Conservation (phyloP, 1,284 basidiomycete species). For the Irpex rosettiformis region DNA sequence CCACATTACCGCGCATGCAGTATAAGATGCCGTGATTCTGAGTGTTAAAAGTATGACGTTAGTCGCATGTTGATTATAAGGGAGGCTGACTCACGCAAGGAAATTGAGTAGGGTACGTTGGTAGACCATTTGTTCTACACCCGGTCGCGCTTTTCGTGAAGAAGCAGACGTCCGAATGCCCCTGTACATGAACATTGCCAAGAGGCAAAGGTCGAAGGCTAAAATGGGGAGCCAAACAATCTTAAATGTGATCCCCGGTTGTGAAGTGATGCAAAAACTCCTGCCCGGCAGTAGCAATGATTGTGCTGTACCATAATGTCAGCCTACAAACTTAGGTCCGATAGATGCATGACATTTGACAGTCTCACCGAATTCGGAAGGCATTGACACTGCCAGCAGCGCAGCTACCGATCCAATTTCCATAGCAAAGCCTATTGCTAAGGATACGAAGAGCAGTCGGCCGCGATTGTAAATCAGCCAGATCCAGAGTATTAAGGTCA, state of each 20-base stretch:
- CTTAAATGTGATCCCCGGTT: conserved; percentile 15
- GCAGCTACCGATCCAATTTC: conserved; percentile 18
- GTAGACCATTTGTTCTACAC: conserved; percentile 25
- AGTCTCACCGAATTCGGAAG: conserved; percentile 15
- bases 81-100: conserved; percentile 20
- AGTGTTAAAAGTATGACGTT: background rate
- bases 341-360: too few relatives aligned
- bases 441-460: conserved; percentile 17
- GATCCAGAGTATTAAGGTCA: conserved; percentile 25
- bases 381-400: conserved; percentile 14
- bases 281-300: conserved; percentile 14
- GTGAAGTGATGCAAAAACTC: conserved; percentile 19
- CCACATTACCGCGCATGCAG: conserved; percentile 25
- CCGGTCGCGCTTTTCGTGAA: conserved; percentile 9
- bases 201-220: conserved; percentile 19
- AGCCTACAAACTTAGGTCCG: too few relatives aligned
- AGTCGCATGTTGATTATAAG: background rate
- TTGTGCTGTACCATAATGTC: conserved; percentile 9
- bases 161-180: conserved; percentile 13
- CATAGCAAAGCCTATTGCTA: conserved; percentile 17
- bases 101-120: conserved; percentile 25
- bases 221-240: conserved; percentile 26
- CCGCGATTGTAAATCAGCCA: conserved; percentile 25
- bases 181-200: conserved; percentile 22
- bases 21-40: conserved; percentile 24